Base-by-base conservation (phyloP, 257 asterid genomes). In the Gynochthodes officinalis region DNA sequence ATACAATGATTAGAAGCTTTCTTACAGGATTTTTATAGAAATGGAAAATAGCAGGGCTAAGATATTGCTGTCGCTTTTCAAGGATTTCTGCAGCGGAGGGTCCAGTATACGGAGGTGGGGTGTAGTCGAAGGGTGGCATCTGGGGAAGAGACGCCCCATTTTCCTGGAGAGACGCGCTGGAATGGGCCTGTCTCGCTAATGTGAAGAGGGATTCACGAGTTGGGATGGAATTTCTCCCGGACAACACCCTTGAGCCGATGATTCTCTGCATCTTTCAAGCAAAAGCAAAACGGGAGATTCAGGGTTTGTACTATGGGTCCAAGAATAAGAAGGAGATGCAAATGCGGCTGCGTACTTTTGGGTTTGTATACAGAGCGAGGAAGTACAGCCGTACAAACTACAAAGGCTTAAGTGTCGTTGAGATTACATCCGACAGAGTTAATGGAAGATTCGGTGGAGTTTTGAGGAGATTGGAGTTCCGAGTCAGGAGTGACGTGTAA, bases 21-120 rank as follows among this genome's bases (percentile, higher is more conserved):
- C 79, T 80, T 64, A 91, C 97, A 6, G 98, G 98, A 7, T 82
- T 82, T 53, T 82, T 79, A 84, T 79, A 93, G 69, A 91, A 87
- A 80, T 91, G 96, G 75, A 87, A 89, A 69, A 93, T 76, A 67
- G 98, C 95, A 43, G 98, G 98, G 85, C 84, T 93, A 81, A 93
- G 93, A 67, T 75, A 93, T 25, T 75, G 76, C 15, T 63, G 77
- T 60, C 97, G 94, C 75, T 93, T 93, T 30, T 60, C 48, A 58
- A 93, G 83, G 74, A 93, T 88, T 68, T 93, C 88, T 0, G 79
- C 87, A 53, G 88, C 81, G 53, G 96, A 71, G 73, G 98, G 99
- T 12, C 99, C 99, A 35, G 84, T 50, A 84, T 95, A 95, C 2
- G 95, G 91, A 4, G 96, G 91, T 13, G 99, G 99, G 72, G 91